Evolutionary conservation across 2,329 filamentous ascomycete species (phyloP), one percentile per base, ranked within the genome.

Genomic region (Ampelomyces quisqualis): DNA sequence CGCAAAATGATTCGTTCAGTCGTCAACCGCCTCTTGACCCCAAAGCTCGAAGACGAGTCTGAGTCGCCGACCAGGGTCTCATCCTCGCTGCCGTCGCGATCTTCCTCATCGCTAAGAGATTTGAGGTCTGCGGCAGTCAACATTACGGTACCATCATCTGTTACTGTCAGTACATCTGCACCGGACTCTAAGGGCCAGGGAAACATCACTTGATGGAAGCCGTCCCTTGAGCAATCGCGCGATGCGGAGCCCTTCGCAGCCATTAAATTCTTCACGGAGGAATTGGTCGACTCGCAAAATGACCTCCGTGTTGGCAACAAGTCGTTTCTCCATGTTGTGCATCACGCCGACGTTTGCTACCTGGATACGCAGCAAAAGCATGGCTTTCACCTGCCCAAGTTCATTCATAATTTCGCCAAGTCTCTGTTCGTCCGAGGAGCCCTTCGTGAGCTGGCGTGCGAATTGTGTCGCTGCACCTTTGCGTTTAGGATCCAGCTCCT

Each of bases 91-190:
- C 36, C 41, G 19, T 41, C 31, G 23, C 15, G 29, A 20, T 40
- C 33, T 17, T 45, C 40, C 21, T 34, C 31, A 14, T 23, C 31
- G 19, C 22, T 34, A 27, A 37, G 34, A 30, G 34, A 36, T 29
- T 28, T 19, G 19, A 45, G 30, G 28, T 48, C 48, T 20, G 42
- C 48, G n/a, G 37, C 34, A 28, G 38, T 51, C 9, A 60, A 20
- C 11, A 49, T 49, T 30, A 54, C 46, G 22, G 67, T 60, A 45
- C 62, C 58, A 62, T 76, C 69, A n/a, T 71, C 62, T 29, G 74
- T 72, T 37, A 75, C 71, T 9, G 74, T 74, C 24, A 74, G 74
- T n/a, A 22, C 73, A 73, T 4, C 74, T 75, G 23, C 21, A 24
- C 10, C 17, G 23, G 15, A 18, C 18, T 15, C 21, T 29, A 22